Base-by-base conservation (phyloP, 2,329 filamentous ascomycete genomes). In the Helicocarpus griseus region DNA sequence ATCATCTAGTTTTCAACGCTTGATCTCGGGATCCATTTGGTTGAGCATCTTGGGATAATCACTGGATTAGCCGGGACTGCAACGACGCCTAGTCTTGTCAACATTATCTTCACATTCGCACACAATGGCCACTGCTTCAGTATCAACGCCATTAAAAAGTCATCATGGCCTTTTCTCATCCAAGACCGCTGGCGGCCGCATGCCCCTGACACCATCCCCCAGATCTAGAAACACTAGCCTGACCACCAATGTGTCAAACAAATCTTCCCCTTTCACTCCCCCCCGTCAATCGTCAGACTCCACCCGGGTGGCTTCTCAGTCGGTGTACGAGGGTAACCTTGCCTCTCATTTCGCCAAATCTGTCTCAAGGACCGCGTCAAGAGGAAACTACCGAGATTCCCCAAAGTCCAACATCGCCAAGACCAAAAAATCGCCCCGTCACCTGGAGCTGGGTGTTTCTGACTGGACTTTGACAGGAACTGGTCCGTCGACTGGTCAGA, bases 71-170 rank as follows among this genome's bases (percentile, higher is more conserved):
- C 61, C 61, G 60, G 64, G 60, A 54, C 44, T 53, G 53, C 58
- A 63, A 65, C 38, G 19, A 41, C 56, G 51, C 9, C 38, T 41
- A 41, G 38, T 58, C 61, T 58, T 60, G 41, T 52, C 58, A 59
- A 44, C 53, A 57, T 49, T 54, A 26, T 22, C 17, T 49, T 19
- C 47, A 63, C 61, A 64, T 63, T 67, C 45, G 54, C 53, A 38
- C 71, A 79, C 63, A 69, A 97, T 97, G 91, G 89, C 91, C 69
- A 86, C 85, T 70, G 74, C 80, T 69, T 76, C 81, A 67, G 82
- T 96, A 71, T 87, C 89, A 64, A 97, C 93, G 55, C 93, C 93
- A 54, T 78, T 93, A 68, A 97, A 96, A 80, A 93, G 87, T 79
- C 91, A 95, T 72, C 83, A 86, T 73, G 89, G 89, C 54, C 80